Percentiles rank a stretch among this genome's conserved stretches.
These are phyloP conservation scores for Auricularia heimuer DNA, from an alignment of 768 basidiomycete species.

Conservation along the genomic window DNA sequence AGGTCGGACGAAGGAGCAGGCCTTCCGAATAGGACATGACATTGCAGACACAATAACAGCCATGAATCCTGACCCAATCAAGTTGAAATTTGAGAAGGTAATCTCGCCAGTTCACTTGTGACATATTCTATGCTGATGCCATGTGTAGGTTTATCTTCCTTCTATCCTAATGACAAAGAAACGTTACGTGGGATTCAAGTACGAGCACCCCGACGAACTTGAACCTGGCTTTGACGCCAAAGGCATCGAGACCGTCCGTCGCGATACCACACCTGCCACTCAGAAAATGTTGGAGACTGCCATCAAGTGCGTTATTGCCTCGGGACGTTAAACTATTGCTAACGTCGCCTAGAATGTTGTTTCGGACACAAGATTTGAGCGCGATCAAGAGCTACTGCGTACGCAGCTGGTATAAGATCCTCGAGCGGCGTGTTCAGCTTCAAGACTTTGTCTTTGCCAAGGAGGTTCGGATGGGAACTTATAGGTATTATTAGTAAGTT, in stretches of 20 bases:
- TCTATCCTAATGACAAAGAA: conserved; percentile 97
- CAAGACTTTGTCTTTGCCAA: conserved; percentile 95
- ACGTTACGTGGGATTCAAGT: conserved; percentile 95
- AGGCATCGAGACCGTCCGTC: conserved; percentile 91
- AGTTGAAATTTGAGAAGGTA: conserved; percentile 97
- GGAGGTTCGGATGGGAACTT: conserved; percentile 87
- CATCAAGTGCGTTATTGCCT: conserved; percentile 52
- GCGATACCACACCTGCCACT: conserved; percentile 86
- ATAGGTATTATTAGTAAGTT: conserved; percentile 46
- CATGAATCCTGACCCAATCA: conserved; percentile 81
- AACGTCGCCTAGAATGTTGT: conserved; percentile 61
- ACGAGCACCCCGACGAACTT: conserved; percentile 68
- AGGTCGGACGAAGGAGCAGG: conserved; percentile 87
- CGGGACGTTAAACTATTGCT: background rate
- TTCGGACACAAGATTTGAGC: conserved; percentile 82
- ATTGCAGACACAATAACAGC: conserved; percentile 83
- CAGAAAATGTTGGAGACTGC: conserved; percentile 87
- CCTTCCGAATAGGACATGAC: conserved; percentile 85
- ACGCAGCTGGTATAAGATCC: conserved; percentile 71
- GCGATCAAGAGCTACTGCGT: conserved; percentile 83
- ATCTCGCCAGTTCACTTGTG: background rate
- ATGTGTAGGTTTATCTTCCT: conserved; percentile 75
- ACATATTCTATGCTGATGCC: too few relatives aligned
- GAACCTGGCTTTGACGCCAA: conserved; percentile 89
- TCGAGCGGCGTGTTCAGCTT: conserved; percentile 70